Base-by-base conservation (phyloP, 805 yeast species). In the Saccharomycopsis selenospora region DNA sequence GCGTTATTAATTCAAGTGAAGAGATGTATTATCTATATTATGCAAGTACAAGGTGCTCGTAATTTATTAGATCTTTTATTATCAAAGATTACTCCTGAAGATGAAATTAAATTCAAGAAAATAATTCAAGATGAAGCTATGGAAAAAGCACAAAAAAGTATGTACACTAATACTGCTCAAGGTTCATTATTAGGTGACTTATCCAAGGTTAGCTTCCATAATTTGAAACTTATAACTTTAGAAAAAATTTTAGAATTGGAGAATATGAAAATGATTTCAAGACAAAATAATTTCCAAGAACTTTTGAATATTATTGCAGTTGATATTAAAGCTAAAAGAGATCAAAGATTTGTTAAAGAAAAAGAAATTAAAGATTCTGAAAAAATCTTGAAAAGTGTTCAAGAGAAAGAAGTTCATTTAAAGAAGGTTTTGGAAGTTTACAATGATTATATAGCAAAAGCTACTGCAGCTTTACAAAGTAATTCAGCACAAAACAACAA, bases 161-260 rank as follows among this genome's bases (percentile, higher is more conserved):
- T 71, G 17, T 71, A 66, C 50, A 68, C 66, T 33, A 69, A 65
- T 56, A 63, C 66, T 59, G 63, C 67, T 55, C 67, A 68, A 45
- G 72, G 76, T 0, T 70, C 76, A 2, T n/a, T n/a, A n/a, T 58
- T 77, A 26, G 80, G 80, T 4, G 76, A 77, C 55, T 61, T 81
- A 50, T 62, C 73, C 33, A 55, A 66, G 6, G 52, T 71, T 17
- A 68, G 78, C 1, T 93, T 83, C 63, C 83, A 85, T 40, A 87
- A 84, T 42, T 69, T 93, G 58, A 93, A 91, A 64, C 81, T 78
- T 52, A 66, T 77, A 56, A 82, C 95, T 0, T 66, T 93, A 29
- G 89, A 84, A 56, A 75, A 82, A 50, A 73, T 91, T 2, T 68
- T 89, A 46, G 87, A 87, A 57, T 67, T 93, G 45, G 97, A 91